These are phyloP conservation scores for Cyclotella atomus DNA, from an alignment of 108 stramenopile species.

Conservation along the genomic window DNA sequence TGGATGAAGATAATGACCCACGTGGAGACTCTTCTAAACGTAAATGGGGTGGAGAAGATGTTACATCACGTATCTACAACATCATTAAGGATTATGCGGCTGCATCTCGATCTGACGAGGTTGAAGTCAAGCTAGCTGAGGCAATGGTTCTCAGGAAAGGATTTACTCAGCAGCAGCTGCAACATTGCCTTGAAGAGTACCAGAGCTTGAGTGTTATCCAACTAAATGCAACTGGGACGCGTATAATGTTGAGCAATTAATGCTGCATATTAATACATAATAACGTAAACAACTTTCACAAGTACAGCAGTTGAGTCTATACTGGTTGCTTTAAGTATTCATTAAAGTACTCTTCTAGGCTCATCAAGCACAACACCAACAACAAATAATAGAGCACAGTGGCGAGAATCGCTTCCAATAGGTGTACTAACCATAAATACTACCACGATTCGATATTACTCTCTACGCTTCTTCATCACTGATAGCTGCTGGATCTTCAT, in stretches of 20 bases:
- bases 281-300: no score
- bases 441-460: neutral
- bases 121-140: conserved; percentile 70
- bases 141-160: conserved; percentile 91
- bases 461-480: neutral
- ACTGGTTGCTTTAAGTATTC: no score
- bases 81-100: conserved; percentile 80
- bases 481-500: neutral
- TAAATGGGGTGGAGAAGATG: conserved; percentile 67
- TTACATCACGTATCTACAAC: conserved; percentile 75
- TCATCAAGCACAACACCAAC: no score
- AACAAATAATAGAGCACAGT: no score
- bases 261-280: neutral
- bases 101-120: conserved; percentile 43
- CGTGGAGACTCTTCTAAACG: conserved; percentile 29
- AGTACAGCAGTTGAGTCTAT: no score
- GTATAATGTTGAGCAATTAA: conserved; percentile 5
- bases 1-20: conserved; percentile 40
- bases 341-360: no score
- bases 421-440: no score
- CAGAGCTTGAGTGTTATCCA: conserved; percentile 14
- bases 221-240: conserved; percentile 15
- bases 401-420: no score
- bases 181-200: conserved; percentile 86
- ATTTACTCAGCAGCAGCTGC: conserved; percentile 85